Evolutionary conservation across 2,329 filamentous ascomycete species (phyloP).

Genomic region (Dothideomycetes sp.): DNA sequence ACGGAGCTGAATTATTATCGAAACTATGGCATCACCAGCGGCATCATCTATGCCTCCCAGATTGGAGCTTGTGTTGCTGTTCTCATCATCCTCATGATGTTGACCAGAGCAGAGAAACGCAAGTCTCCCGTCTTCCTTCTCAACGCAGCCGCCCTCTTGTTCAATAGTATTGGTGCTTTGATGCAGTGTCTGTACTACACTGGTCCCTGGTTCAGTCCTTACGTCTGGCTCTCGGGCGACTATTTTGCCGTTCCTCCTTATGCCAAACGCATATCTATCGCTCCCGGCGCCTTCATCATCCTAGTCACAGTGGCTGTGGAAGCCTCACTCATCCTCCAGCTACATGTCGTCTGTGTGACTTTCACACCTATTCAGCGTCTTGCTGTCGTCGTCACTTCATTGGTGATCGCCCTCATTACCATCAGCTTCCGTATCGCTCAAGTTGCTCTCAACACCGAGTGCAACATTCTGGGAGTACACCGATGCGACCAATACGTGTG

Average conservation of each 20-base stretch:
- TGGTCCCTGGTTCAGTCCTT: slow-evolving; percentile 50
- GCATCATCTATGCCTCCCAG: slow-evolving; percentile 59
- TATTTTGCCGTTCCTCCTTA: slow-evolving; percentile 13
- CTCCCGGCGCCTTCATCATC: slow-evolving; percentile 37
- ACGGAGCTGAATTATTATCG: slow-evolving; percentile 33
- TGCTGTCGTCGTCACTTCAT: slow-evolving; percentile 36
- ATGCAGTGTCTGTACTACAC: slow-evolving; percentile 50
- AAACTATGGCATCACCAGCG: slow-evolving; percentile 35
- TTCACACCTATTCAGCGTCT: slow-evolving; percentile 29
- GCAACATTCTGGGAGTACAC: slow-evolving; percentile 11
- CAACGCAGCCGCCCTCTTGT: slow-evolving; percentile 49
- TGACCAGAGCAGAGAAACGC: slow-evolving; percentile 58
- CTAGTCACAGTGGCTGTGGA: slow-evolving; percentile 46
- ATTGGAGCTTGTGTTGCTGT: slow-evolving; percentile 58
- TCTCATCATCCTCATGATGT: slow-evolving; percentile 52
- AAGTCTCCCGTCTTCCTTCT: slow-evolving; percentile 53
- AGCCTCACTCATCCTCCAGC: slow-evolving; percentile 50
- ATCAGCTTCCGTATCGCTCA: slow-evolving; percentile 44
- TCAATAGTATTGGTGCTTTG: slow-evolving; percentile 49
- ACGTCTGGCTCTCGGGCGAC: slow-evolving; percentile 41
- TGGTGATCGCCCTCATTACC: slow-evolving; percentile 38
- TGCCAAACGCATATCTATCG: slow-evolving; percentile 26
- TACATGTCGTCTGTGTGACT: slow-evolving; percentile 50
- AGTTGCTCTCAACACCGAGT: slow-evolving; percentile 34
- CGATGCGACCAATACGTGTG: slow-evolving; percentile 11